phyloP scores from a whole-genome alignment of 73 alveolate species.

The Tetrahymena elliotti region DNA sequence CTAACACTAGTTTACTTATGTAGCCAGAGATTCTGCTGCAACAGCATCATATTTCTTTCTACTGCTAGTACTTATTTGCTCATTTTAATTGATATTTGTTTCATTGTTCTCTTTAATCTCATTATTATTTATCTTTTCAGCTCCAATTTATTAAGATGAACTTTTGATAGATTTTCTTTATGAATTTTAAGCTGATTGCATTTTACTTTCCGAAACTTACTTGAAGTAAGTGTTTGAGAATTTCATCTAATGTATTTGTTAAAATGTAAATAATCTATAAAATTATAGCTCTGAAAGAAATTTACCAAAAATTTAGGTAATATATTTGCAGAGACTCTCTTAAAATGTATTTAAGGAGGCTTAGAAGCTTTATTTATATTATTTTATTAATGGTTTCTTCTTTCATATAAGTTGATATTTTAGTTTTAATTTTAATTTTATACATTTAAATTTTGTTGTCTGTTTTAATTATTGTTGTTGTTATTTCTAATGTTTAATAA shows the following conservation, averaged over 20 bases:
- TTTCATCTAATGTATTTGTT: not conserved
- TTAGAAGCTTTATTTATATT: not conserved
- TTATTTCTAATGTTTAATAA: not conserved
- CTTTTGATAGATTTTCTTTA: not conserved
- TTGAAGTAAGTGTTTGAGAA: not conserved
- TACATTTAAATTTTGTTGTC: not conserved
- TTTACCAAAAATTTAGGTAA: not conserved
- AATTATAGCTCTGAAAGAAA: too few relatives aligned
- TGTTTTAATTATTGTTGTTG: not conserved
- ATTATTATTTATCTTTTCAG: not conserved
- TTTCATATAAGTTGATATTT: not conserved
- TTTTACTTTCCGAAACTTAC: not conserved
- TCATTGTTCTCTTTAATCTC: not conserved
- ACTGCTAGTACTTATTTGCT: not conserved
- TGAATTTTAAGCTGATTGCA: not conserved
- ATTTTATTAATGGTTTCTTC: not conserved
- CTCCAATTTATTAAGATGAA: not conserved
- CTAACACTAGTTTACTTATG: not conserved
- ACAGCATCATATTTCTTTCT: not conserved
- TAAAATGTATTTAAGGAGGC: not conserved
- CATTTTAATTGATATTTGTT: not conserved
- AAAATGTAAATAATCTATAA: too few relatives aligned
- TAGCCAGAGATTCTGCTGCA: not conserved
- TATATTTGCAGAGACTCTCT: not conserved
- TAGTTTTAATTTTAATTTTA: not conserved